A percentile compares a stretch with the other conserved stretches of the same genome.
Conservation (phyloP, 164 flowering plant genomes). For the Hamamelis virginiana region DNA sequence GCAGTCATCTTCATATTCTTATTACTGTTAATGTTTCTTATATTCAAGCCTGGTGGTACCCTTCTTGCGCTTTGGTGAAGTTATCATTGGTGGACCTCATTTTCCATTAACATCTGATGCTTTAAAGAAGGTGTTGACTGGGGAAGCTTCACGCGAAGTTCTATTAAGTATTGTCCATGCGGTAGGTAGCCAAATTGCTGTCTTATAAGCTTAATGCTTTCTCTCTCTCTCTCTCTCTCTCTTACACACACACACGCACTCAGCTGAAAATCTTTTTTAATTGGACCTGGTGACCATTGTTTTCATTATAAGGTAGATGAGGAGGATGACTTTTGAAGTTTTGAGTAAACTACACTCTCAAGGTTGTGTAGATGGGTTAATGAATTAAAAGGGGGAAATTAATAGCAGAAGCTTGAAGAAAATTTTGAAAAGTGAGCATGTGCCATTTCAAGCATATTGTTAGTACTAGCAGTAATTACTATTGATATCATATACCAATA, state of each 20-base stretch:
- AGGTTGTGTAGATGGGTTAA: too few species aligned
- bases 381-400: too few species aligned
- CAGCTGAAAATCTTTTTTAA: too few species aligned
- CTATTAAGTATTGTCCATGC: constrained; percentile 71
- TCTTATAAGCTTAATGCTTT: neutral
- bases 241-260: neutral
- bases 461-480: too few species aligned
- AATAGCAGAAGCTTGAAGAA: too few species aligned
- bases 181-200: constrained; percentile 36
- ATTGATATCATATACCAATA: too few species aligned
- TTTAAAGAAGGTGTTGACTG: constrained; percentile 82
- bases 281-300: too few species aligned
- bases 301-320: too few species aligned
- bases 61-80: constrained; percentile 91
- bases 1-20: constrained; percentile 3
- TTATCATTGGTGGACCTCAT: constrained; percentile 77
- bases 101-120: constrained; percentile 91
- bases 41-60: constrained; percentile 70
- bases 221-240: neutral
- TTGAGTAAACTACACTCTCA: too few species aligned
- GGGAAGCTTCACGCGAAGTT: constrained; percentile 84
- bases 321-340: too few species aligned
- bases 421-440: too few species aligned
- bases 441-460: too few species aligned
- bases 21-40: constrained; percentile 8